Evolutionary conservation across 2,329 filamentous ascomycete species (phyloP).

Genomic region (Exophiala sp.): DNA sequence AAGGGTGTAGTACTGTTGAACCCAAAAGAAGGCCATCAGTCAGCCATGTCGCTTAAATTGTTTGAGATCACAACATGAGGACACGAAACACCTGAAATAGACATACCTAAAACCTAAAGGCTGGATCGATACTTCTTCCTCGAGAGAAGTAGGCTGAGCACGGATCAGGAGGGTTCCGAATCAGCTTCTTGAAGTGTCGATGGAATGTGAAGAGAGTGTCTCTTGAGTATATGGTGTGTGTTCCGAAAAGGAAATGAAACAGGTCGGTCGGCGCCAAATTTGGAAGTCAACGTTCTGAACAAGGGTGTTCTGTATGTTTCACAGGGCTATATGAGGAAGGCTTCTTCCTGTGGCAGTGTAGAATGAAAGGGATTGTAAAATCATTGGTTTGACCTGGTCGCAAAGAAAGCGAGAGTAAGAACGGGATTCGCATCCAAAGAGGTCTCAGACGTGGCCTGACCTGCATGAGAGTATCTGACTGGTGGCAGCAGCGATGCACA

Average conservation of each 20-base stretch:
- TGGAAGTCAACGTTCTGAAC: slow-evolving; percentile 21
- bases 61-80: slow-evolving; percentile 7
- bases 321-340: slow-evolving; percentile 19
- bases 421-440: slow-evolving; percentile 15
- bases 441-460: slow-evolving; percentile 20
- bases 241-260: slow-evolving; percentile 22
- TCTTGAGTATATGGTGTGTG: slow-evolving; percentile 7
- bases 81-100: slow-evolving; percentile 24
- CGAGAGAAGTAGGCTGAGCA: slow-evolving; percentile 20
- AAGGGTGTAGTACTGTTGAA: slow-evolving; percentile 31
- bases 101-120: slow-evolving; percentile 12
- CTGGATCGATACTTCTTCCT: slow-evolving; percentile 7
- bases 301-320: slow-evolving; percentile 17
- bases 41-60: slow-evolving; percentile 22
- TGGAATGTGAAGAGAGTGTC: slow-evolving; percentile 4
- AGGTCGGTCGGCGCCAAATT: slow-evolving; percentile 22
- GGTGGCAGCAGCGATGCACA: slow-evolving; percentile 19
- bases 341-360: slow-evolving; percentile 10
- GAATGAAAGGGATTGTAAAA: slow-evolving; percentile 5
- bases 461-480: slow-evolving; percentile 14
- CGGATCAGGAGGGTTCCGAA: slow-evolving; percentile 20
- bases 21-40: slow-evolving; percentile 32
- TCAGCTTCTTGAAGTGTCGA: slow-evolving; percentile 13
- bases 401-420: slow-evolving; percentile 11
- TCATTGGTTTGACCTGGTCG: slow-evolving; percentile 10